A percentile compares a stretch with the other conserved stretches of the same genome.
phyloP scores from a whole-genome alignment of 306 rosid genomes.

The Myrica gale region DNA sequence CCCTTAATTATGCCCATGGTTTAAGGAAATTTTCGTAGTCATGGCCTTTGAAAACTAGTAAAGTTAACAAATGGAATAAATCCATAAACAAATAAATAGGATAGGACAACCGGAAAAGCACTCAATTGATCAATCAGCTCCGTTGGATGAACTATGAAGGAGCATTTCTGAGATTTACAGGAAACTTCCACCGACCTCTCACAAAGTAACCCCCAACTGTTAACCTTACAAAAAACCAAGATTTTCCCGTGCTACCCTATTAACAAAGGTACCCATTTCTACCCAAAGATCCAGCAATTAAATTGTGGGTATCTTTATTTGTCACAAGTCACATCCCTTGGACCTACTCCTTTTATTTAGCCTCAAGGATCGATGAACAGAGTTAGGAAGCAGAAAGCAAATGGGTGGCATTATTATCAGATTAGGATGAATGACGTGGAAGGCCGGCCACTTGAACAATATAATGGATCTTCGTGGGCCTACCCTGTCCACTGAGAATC shows the following conservation, averaged over 20 bases:
- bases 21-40: not conserved
- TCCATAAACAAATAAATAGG: not conserved
- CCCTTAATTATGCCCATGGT: not conserved
- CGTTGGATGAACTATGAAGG: not conserved
- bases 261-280: not conserved
- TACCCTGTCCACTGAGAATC: not conserved
- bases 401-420: too few species aligned
- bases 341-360: too few species aligned
- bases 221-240: not conserved
- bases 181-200: not conserved
- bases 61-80: not conserved
- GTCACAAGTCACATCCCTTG: too few species aligned
- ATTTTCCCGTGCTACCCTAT: not conserved
- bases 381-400: too few species aligned
- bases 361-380: too few species aligned
- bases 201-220: not conserved
- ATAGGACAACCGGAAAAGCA: not conserved
- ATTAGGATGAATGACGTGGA: too few species aligned
- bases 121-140: not conserved
- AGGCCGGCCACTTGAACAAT: too few species aligned
- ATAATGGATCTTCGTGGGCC: not conserved
- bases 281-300: not conserved
- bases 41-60: not conserved
- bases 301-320: not conserved
- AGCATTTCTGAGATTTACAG: not conserved